phyloP scores from a whole-genome alignment of 2,329 filamentous ascomycete genomes.

The Alternaria arbusti region DNA sequence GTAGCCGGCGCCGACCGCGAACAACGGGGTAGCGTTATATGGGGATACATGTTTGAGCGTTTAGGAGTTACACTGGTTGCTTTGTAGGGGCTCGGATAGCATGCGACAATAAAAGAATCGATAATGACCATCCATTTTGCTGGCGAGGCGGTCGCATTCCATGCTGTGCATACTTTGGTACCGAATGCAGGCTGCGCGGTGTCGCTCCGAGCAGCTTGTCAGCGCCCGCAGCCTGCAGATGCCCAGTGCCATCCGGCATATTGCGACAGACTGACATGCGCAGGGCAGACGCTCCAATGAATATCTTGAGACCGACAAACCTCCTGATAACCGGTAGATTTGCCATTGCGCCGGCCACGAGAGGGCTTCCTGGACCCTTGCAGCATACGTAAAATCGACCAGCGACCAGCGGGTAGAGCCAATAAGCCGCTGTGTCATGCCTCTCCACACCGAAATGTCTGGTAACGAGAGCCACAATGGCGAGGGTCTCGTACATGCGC shows the following conservation, averaged over 20 bases:
- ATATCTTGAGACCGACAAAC: no score
- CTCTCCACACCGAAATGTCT: neutral
- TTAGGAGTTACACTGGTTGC: constrained; percentile 10
- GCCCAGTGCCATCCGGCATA: neutral
- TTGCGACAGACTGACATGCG: neutral
- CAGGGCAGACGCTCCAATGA: neutral
- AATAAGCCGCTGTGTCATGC: neutral
- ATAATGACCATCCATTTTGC: neutral
- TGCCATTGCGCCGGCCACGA: neutral
- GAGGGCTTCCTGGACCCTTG: neutral
- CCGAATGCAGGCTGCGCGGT: neutral
- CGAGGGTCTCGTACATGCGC: neutral
- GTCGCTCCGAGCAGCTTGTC: neutral
- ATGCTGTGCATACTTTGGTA: neutral
- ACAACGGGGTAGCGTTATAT: constrained; percentile 1
- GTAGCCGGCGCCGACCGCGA: constrained; percentile 4
- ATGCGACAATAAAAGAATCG: constrained; percentile 10
- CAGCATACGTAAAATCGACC: neutral
- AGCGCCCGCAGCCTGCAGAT: neutral
- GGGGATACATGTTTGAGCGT: constrained; percentile 8
- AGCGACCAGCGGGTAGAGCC: neutral
- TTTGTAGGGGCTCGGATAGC: neutral
- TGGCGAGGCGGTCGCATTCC: neutral
- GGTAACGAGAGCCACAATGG: neutral
- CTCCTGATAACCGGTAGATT: neutral